Base-by-base conservation (phyloP, 805 yeast species). In the Metschnikowia lunata region DNA sequence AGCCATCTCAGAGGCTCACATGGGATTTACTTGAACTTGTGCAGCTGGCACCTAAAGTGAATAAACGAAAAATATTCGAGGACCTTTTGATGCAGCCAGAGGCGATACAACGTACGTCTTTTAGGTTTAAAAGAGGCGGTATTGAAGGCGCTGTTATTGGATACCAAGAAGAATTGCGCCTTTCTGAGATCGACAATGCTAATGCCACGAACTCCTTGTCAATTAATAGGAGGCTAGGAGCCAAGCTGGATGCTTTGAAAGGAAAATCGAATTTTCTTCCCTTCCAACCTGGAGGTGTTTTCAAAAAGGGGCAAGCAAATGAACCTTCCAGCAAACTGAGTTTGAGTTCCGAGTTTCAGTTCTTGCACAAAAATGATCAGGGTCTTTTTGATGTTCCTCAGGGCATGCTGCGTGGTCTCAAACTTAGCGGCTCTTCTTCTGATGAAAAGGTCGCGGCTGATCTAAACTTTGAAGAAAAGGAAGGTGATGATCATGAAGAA, bases 211-310 rank as follows among this genome's bases (percentile, higher is more conserved):
- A 82, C 47, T 85, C 96, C 0, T 68, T 89, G 37, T 83, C 95
- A 1, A 61, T 89, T 46, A 80, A 78, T 28, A 73, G 99, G 50
- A 76, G 81, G 42, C 76, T 80, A 49, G 79, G 82, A 12, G 72
- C 84, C 7, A 79, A 78, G 50, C 69, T 69, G n/a, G 83, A 80
- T 34, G 69, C 82, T 1, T 66, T 88, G 3, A 69, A 74, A 37
- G 98, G 98, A 0, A 72, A 80, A 4, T 74, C 95, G 0, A 76
- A 80, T 14, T 85, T 77, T 55, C 65, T 91, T 56, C 99, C 99
- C 0, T 93, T 93, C 59, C 82, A 84, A 46, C 99, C 99, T 0
- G 98, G 99, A 52, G 97, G 98, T 2, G 60, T 73, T 34, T 61
- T 56, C 28, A 56, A 61, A 18, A 56, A 58, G 8, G 45, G 49